A percentile compares a stretch with the other conserved stretches of the same genome.
Evolutionary conservation across 2,329 filamentous ascomycete species (phyloP).

Genomic region (Bimuria novae-zelandiae): DNA sequence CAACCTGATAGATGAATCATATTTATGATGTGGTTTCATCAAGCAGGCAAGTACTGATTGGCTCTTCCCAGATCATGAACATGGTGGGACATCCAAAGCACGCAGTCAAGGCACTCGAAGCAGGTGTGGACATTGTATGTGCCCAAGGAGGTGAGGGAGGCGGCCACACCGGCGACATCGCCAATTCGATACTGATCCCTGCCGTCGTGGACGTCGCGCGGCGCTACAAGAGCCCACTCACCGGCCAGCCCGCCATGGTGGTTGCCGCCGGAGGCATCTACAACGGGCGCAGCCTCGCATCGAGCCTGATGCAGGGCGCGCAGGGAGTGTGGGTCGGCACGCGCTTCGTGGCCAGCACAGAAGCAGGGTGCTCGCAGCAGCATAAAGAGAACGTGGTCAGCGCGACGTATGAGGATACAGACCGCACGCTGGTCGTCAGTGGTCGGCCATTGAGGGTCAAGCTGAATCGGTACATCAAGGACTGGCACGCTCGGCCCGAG

Average conservation of each 20-base stretch:
- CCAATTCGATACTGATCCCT: conserved; percentile 84
- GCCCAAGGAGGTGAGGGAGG: conserved; percentile 93
- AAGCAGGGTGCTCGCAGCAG: conserved; percentile 78
- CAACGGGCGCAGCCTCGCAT: conserved; percentile 80
- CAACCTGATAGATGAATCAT: no score
- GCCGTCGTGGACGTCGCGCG: conserved; percentile 82
- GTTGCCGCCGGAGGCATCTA: conserved; percentile 88
- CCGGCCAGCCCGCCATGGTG: conserved; percentile 73
- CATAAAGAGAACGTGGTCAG: conserved; percentile 84
- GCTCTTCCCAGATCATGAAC: conserved; percentile 96
- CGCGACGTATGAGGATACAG: conserved; percentile 79
- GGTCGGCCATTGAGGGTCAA: conserved; percentile 80
- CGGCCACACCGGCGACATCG: conserved; percentile 87
- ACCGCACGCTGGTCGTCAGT: conserved; percentile 79
- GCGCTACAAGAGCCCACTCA: conserved; percentile 71
- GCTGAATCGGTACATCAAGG: conserved; percentile 80
- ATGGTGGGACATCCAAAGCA: conserved; percentile 96
- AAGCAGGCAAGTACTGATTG: no score
- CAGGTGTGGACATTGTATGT: conserved; percentile 88
- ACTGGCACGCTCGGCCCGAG: conserved; percentile 77
- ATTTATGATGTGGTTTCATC: no score
- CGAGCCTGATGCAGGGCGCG: conserved; percentile 84
- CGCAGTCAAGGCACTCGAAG: conserved; percentile 82
- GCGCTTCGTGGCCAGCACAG: conserved; percentile 80
- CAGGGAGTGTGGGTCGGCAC: conserved; percentile 93